phyloP scores from a whole-genome alignment of 495 filamentous ascomycete species.

The Aspergillus nidulans region DNA sequence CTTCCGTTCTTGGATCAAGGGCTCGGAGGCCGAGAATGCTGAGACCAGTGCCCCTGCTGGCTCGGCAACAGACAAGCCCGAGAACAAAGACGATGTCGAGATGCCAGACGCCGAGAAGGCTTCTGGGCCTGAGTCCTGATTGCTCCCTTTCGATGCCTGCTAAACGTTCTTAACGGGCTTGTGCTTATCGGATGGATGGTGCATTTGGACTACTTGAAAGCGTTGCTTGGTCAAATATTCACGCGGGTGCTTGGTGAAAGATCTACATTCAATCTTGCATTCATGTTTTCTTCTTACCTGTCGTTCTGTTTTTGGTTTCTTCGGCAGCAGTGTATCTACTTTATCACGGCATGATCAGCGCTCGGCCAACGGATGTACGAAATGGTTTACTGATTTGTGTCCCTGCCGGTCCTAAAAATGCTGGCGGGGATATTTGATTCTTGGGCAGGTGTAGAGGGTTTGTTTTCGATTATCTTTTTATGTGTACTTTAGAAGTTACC shows the following conservation, averaged over 20 bases:
- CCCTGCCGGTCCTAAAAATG: slow-evolving; percentile 1
- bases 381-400: slow-evolving; percentile 16
- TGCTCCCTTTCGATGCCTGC: not conserved
- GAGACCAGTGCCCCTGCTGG: slow-evolving; percentile 14
- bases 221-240: not conserved
- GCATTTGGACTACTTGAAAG: slow-evolving; percentile 7
- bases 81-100: slow-evolving; percentile 29
- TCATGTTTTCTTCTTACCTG: not conserved
- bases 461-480: slow-evolving; percentile 7
- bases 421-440: not conserved
- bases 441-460: slow-evolving; percentile 13
- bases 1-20: slow-evolving; percentile 48
- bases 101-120: slow-evolving; percentile 34
- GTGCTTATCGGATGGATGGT: not conserved
- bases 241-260: not conserved
- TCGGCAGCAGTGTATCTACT: slow-evolving; percentile 12
- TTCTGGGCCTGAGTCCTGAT: slow-evolving; percentile 13
- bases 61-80: slow-evolving; percentile 13
- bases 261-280: slow-evolving; percentile 1
- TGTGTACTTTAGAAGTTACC: slow-evolving; percentile 7
- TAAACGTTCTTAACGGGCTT: not conserved
- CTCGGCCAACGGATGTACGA: slow-evolving; percentile 17
- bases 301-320: slow-evolving; percentile 2
- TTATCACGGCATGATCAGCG: slow-evolving; percentile 15
- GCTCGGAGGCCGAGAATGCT: slow-evolving; percentile 19